Base-by-base conservation (phyloP, 179 eudicot genomes). In the Silene vulgaris region DNA sequence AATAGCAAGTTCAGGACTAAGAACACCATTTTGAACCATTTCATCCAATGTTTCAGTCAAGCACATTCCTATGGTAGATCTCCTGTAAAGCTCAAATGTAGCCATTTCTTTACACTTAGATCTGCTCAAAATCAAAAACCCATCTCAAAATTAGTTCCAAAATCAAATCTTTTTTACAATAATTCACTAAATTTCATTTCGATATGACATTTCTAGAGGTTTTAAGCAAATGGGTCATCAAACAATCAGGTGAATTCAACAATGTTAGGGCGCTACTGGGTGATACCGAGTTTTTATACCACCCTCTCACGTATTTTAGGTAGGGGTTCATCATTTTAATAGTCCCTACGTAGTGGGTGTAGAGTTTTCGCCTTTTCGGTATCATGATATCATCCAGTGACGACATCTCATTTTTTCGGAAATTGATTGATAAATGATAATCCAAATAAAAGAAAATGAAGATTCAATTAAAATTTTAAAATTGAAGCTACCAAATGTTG, bases 1-100 rank as follows among this genome's bases (percentile, higher is more conserved):
- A 75, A 94, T 94, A 23, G 98, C 98, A 13, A 87, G 90, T 74
- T 94, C 96, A 12, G 98, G 98, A 80, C 88, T 90, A 43, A 94
- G 91, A 75, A 74, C 65, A 9, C 94, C 94, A 70, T 66, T 85
- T 16, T 87, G 86, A 72, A 94, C 98, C 98, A 94, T 92, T 81
- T 94, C 96, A 79, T 94, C 97, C 77, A 94, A 77, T 1, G 98
- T 94, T 75, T 94, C 98, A 3, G 97, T 94, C 88, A 94, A 83
- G 76, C 98, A 92, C 97, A 94, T 90, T 11, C 98, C 98, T 5
- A 94, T 92, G 26, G 97, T 94, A 57, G 98, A 94, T 80, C 96
- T 84, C 65, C 98, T 83, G 67, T 94, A 94, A 48, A 94, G 84
- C 82, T 94, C 97, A 70, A 94, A 92, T 0, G 98, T 94, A 45